Evolutionary conservation across 305 asterid species (phyloP).

Genomic region (Rubia balearica): DNA sequence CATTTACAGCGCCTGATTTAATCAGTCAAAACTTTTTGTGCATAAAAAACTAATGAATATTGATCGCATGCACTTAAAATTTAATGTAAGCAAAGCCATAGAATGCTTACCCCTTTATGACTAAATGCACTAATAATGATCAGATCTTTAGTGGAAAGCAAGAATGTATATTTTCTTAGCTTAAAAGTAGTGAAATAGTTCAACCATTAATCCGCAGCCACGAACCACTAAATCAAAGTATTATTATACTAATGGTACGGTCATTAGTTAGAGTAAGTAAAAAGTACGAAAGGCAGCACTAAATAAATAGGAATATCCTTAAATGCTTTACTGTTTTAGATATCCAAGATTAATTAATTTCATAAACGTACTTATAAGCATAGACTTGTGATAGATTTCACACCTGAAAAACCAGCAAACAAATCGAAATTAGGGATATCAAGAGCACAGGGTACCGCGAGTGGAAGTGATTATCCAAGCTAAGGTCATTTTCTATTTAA

Average conservation of each 20-base stretch:
- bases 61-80: background rate
- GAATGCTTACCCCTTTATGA: background rate
- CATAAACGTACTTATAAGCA: too few species aligned
- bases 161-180: background rate
- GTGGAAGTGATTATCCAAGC: too few species aligned
- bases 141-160: background rate
- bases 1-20: background rate
- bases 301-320: background rate
- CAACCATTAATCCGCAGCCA: slow-evolving; percentile 4
- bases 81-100: background rate
- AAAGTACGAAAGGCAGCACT: background rate
- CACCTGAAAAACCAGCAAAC: too few species aligned
- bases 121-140: slow-evolving; percentile 1
- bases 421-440: too few species aligned
- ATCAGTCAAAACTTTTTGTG: background rate
- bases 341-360: too few species aligned
- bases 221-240: background rate
- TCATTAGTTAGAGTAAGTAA: background rate
- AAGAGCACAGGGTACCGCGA: too few species aligned
- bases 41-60: background rate
- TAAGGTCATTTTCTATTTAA: too few species aligned
- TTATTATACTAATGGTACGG: background rate
- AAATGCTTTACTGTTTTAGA: too few species aligned
- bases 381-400: too few species aligned
- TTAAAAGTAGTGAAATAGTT: background rate